A percentile compares a stretch with the other conserved stretches of the same genome.
Conservation (phyloP, 148 eudicot species). For the Chenopodium suecicum region DNA sequence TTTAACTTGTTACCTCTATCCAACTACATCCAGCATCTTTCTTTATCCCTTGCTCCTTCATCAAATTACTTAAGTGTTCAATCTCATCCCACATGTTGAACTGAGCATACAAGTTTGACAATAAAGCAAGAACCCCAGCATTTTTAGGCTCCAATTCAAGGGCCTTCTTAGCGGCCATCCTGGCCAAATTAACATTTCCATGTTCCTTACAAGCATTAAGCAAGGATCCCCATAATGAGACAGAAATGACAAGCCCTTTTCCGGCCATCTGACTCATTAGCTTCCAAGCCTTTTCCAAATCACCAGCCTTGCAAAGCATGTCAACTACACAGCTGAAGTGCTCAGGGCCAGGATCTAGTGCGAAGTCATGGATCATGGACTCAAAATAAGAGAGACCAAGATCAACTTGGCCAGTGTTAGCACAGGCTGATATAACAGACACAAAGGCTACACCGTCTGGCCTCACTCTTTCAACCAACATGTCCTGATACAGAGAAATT, state of each 20-base stretch:
- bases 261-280: conserved; percentile 44
- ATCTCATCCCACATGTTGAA: conserved; percentile 63
- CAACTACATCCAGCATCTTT: conserved; percentile 69
- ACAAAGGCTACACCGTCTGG: conserved; percentile 68
- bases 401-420: conserved; percentile 66
- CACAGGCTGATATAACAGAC: conserved; percentile 62
- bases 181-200: conserved; percentile 59
- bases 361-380: conserved; percentile 50
- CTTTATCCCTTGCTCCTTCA: conserved; percentile 55
- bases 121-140: conserved; percentile 54
- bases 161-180: conserved; percentile 62
- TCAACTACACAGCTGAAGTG: conserved; percentile 66
- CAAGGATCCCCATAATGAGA: conserved; percentile 69
- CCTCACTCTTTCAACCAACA: conserved; percentile 51
- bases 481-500: conserved; percentile 44
- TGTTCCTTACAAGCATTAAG: conserved; percentile 57
- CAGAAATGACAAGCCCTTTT: conserved; percentile 29
- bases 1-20: conserved; percentile 39
- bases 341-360: conserved; percentile 51
- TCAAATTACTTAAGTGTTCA: conserved; percentile 43
- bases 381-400: conserved; percentile 59
- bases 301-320: conserved; percentile 75
- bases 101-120: conserved; percentile 62
- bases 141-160: conserved; percentile 64
- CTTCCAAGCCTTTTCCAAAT: conserved; percentile 64